phyloP scores from a whole-genome alignment of 73 alveolate genomes.

The Halteria grandinella region DNA sequence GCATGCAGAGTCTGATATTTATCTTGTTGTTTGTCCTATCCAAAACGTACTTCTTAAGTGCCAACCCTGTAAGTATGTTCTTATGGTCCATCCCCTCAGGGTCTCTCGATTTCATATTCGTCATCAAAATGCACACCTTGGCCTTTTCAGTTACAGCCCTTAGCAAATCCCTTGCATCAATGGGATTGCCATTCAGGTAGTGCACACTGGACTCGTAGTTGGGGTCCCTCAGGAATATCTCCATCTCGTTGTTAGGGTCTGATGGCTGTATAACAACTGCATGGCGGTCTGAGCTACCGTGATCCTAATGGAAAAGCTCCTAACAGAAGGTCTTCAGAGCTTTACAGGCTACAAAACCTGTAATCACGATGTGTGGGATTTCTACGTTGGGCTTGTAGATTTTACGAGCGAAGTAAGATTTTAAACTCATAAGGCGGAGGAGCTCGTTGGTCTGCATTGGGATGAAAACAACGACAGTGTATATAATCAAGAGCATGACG shows the following conservation, averaged over 20 bases:
- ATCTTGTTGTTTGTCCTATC: slow-evolving; percentile 75
- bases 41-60: no score
- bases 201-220: slow-evolving; percentile 81
- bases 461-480: slow-evolving; percentile 77
- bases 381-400: slow-evolving; percentile 90
- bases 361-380: slow-evolving; percentile 92
- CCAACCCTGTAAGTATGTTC: slow-evolving; percentile 84
- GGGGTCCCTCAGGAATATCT: slow-evolving; percentile 88
- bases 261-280: slow-evolving; percentile 88
- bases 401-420: slow-evolving; percentile 91
- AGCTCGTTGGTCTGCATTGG: slow-evolving; percentile 95
- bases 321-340: slow-evolving; percentile 89
- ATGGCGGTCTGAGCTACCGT: slow-evolving; percentile 91
- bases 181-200: slow-evolving; percentile 91
- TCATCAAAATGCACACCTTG: slow-evolving; percentile 84
- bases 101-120: slow-evolving; percentile 90
- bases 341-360: slow-evolving; percentile 90
- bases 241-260: slow-evolving; percentile 94
- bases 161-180: slow-evolving; percentile 67
- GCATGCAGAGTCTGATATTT: slow-evolving; percentile 83
- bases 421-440: slow-evolving; percentile 87
- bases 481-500: slow-evolving; percentile 78
- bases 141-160: no score
- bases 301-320: slow-evolving; percentile 97
- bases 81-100: slow-evolving; percentile 93